phyloP scores from a whole-genome alignment of 2,329 filamentous ascomycete genomes.

The Triangularia verruculosa region DNA sequence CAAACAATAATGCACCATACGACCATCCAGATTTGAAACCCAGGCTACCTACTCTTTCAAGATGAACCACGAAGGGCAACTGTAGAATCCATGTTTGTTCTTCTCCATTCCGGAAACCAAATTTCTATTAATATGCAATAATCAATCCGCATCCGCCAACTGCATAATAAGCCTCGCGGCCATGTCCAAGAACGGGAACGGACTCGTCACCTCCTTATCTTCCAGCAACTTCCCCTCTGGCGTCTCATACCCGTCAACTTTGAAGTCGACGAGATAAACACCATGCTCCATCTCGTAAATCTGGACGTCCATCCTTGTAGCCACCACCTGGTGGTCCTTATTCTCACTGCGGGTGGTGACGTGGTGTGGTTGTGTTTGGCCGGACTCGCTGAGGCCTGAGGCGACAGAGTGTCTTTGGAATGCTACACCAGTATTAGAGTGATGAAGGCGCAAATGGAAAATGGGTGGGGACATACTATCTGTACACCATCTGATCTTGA shows the following conservation, averaged over 20 bases:
- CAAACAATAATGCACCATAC: too few species aligned
- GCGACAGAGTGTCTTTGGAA: background rate
- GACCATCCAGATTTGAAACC: too few species aligned
- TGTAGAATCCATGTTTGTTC: background rate
- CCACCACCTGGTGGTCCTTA: constrained; percentile 60
- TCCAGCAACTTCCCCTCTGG: constrained; percentile 70
- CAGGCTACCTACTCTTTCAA: too few species aligned
- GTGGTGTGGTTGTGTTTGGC: background rate
- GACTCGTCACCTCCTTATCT: constrained; percentile 92
- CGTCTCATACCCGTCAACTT: constrained; percentile 93
- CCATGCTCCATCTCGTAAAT: constrained; percentile 90
- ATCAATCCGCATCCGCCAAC: constrained; percentile 72
- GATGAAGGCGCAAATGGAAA: constrained; percentile 34
- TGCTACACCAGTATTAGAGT: background rate
- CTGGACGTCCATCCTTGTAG: constrained; percentile 93
- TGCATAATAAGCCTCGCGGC: constrained; percentile 91
- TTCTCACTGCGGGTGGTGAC: constrained; percentile 29
- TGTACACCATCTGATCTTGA: constrained; percentile 84
- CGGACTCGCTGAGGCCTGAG: background rate
- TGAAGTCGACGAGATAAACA: constrained; percentile 97
- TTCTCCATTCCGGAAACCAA: background rate
- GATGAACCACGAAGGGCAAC: too few species aligned
- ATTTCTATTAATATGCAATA: background rate
- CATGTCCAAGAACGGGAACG: constrained; percentile 94
- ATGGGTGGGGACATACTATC: constrained; percentile 63